Conservation (phyloP, 106 monocot genomes). For the Allium fistulosum region DNA sequence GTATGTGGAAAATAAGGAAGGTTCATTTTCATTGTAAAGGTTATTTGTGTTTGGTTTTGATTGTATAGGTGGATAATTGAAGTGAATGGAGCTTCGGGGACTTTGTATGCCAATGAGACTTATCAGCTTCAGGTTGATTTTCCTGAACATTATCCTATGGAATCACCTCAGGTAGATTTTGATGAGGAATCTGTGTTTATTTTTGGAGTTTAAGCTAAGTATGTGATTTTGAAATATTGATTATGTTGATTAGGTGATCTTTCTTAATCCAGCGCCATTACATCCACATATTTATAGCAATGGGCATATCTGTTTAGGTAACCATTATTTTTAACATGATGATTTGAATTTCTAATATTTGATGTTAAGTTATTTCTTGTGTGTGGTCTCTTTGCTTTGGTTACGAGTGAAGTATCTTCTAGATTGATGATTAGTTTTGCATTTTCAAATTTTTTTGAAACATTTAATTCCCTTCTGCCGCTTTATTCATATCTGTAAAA, state of each 20-base stretch:
- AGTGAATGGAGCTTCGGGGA: slow-evolving; percentile 34
- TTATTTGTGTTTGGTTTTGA: not conserved
- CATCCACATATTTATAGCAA: slow-evolving; percentile 73
- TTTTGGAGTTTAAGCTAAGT: not conserved
- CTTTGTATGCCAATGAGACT: slow-evolving; percentile 31
- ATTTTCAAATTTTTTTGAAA: too few relatives aligned
- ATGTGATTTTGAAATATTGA: not conserved
- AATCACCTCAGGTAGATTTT: slow-evolving; percentile 27
- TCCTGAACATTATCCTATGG: slow-evolving; percentile 43
- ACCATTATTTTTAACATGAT: not conserved
- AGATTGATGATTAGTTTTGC: too few relatives aligned
- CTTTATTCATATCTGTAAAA: too few relatives aligned
- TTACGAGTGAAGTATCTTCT: too few relatives aligned
- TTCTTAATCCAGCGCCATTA: slow-evolving; percentile 47
- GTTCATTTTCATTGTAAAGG: not conserved
- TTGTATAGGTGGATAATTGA: slow-evolving; percentile 40
- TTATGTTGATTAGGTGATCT: slow-evolving; percentile 37
- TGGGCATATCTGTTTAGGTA: slow-evolving; percentile 74
- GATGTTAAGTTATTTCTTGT: too few relatives aligned
- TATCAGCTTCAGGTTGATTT: slow-evolving; percentile 53
- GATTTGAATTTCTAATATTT: not conserved
- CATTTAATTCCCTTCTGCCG: too few relatives aligned
- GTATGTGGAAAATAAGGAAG: too few relatives aligned
- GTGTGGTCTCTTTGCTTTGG: too few relatives aligned
- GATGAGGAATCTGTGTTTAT: not conserved